phyloP scores from a whole-genome alignment of 2,329 filamentous ascomycete species.

The Fusarium dimerum region DNA sequence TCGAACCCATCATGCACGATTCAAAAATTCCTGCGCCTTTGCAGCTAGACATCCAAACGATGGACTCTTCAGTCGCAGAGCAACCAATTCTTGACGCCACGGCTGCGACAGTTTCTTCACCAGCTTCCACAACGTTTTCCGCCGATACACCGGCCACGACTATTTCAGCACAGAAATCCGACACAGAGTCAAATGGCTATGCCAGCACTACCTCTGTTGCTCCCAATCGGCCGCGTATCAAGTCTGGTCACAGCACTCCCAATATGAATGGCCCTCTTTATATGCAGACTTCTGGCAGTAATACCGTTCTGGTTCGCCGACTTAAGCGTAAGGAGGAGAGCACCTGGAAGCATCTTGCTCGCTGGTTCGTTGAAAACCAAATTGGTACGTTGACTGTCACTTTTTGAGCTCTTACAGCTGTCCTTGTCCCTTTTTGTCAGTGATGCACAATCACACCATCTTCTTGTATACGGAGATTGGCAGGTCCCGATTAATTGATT shows the following conservation, averaged over 20 bases:
- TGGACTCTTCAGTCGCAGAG: background rate
- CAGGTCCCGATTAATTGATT: slow-evolving; percentile 11
- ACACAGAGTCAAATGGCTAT: slow-evolving; percentile 8
- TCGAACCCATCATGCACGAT: background rate
- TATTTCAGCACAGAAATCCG: background rate
- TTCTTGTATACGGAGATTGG: background rate
- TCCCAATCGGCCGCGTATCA: slow-evolving; percentile 29
- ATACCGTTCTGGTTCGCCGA: slow-evolving; percentile 56
- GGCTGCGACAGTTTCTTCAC: slow-evolving; percentile 4
- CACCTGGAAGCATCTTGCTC: slow-evolving; percentile 59
- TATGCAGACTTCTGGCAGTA: slow-evolving; percentile 54
- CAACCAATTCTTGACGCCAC: background rate
- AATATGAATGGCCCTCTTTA: slow-evolving; percentile 60
- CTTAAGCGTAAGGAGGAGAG: slow-evolving; percentile 64
- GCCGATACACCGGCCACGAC: background rate
- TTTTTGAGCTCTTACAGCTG: background rate
- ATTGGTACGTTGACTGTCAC: slow-evolving; percentile 60
- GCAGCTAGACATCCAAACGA: background rate
- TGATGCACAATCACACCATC: background rate
- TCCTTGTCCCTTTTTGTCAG: background rate
- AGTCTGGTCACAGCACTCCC: slow-evolving; percentile 36
- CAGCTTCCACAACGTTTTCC: slow-evolving; percentile 9
- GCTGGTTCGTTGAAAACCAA: slow-evolving; percentile 77
- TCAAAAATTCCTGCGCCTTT: background rate
- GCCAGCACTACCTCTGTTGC: slow-evolving; percentile 20